These are phyloP conservation scores for Ceratocystis cacaofunesta DNA, from an alignment of 2,329 filamentous ascomycete species.

Conservation along the genomic window DNA sequence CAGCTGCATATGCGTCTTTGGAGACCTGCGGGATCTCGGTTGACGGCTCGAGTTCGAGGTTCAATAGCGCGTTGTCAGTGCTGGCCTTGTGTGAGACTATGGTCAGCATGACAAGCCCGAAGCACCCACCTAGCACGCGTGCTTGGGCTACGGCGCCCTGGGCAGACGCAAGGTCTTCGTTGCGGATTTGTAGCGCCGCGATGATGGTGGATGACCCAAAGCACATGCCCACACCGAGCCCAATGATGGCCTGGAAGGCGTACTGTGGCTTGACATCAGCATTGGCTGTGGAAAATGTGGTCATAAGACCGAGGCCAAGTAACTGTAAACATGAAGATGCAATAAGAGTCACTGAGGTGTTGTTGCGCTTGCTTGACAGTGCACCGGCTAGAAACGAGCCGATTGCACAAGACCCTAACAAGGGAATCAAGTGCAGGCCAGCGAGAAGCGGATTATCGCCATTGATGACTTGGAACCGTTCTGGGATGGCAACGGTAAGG, in stretches of 20 bases:
- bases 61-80: conserved; percentile 27
- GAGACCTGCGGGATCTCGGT: conserved; percentile 24
- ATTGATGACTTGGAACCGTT: conserved; percentile 46
- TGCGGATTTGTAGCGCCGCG: conserved; percentile 35
- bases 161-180: conserved; percentile 39
- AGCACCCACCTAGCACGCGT: conserved; percentile 43
- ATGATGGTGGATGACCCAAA: conserved; percentile 44
- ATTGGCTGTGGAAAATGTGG: conserved; percentile 26
- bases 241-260: conserved; percentile 41
- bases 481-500: conserved; percentile 43
- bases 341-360: conserved; percentile 37
- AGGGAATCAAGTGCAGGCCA: conserved; percentile 42
- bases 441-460: conserved; percentile 37
- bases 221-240: conserved; percentile 43
- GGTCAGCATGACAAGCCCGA: conserved; percentile 45
- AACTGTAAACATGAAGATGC: conserved; percentile 37
- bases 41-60: conserved; percentile 28
- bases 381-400: conserved; percentile 42
- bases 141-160: conserved; percentile 46
- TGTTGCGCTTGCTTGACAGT: conserved; percentile 38
- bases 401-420: conserved; percentile 41
- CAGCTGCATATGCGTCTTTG: conserved; percentile 31
- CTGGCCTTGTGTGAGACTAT: conserved; percentile 39
- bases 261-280: conserved; percentile 31
- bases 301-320: conserved; percentile 37